Conservation (phyloP, 2,329 filamentous ascomycete genomes). For the Chrysosporium queenslandicum region DNA sequence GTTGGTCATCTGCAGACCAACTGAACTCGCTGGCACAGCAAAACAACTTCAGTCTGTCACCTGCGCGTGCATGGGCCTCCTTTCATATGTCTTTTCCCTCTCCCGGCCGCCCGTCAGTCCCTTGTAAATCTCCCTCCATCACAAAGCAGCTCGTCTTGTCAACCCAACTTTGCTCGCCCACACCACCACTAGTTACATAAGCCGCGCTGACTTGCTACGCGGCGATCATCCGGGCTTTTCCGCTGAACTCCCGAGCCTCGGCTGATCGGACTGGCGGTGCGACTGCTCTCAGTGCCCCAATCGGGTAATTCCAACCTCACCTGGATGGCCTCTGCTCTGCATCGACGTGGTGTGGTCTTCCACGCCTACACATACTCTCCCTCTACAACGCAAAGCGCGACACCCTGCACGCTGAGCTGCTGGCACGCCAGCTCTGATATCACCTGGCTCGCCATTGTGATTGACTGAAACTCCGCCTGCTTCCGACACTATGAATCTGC, state of each 20-base stretch:
- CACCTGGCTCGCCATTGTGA: too few relatives aligned
- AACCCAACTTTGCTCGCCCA: not conserved
- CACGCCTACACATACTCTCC: too few relatives aligned
- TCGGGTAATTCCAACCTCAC: not conserved
- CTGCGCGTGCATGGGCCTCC: not conserved
- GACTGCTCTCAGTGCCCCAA: not conserved
- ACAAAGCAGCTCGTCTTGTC: not conserved
- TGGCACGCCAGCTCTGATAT: too few relatives aligned
- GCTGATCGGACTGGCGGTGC: not conserved
- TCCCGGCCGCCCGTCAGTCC: not conserved
- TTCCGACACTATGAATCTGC: too few relatives aligned
- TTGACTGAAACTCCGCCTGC: too few relatives aligned
- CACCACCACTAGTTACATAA: not conserved
- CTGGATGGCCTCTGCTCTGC: not conserved
- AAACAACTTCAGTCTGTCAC: too few relatives aligned
- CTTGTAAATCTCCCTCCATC: not conserved
- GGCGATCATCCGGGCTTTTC: constrained; percentile 1
- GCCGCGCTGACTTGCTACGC: not conserved
- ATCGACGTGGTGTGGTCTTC: too few relatives aligned
- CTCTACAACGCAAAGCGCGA: too few relatives aligned
- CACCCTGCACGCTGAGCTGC: too few relatives aligned
- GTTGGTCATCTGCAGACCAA: too few relatives aligned
- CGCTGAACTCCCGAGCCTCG: constrained; percentile 2
- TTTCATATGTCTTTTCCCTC: not conserved
- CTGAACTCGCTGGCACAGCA: too few relatives aligned